phyloP scores from a whole-genome alignment of 2,329 filamentous ascomycete genomes.

The Hymenoscyphus fraxineus region DNA sequence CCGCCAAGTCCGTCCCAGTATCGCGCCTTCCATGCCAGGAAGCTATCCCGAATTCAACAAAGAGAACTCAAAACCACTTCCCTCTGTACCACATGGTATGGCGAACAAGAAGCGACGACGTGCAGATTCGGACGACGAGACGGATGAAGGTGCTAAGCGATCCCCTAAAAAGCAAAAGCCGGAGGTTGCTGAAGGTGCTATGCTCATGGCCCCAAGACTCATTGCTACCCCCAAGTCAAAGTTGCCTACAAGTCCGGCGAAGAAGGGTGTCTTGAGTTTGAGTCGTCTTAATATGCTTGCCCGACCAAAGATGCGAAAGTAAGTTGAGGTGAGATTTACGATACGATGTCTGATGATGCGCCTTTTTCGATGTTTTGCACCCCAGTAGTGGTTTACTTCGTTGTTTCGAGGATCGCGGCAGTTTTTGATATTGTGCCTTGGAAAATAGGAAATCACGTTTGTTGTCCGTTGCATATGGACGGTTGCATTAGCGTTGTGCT shows the following conservation, averaged over 20 bases:
- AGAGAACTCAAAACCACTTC: constrained; percentile 46
- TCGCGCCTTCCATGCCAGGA: constrained; percentile 51
- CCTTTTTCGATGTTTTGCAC: not conserved
- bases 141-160: constrained; percentile 47
- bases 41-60: constrained; percentile 54
- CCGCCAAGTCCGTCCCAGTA: constrained; percentile 55
- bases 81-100: constrained; percentile 57
- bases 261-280: constrained; percentile 49
- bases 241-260: constrained; percentile 44
- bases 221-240: constrained; percentile 28
- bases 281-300: constrained; percentile 60
- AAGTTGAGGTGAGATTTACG: constrained; percentile 14
- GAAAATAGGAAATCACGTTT: not conserved
- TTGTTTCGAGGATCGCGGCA: not conserved
- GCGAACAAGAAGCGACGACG: constrained; percentile 63
- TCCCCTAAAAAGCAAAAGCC: constrained; percentile 56
- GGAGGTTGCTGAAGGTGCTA: constrained; percentile 26
- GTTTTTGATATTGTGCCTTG: not conserved
- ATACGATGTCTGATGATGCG: constrained; percentile 7
- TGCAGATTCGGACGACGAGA: constrained; percentile 54
- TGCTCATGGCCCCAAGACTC: constrained; percentile 32
- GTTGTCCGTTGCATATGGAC: not conserved
- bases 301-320: constrained; percentile 54
- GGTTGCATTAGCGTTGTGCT: not conserved
- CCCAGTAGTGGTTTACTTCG: not conserved